Evolutionary conservation across 2,329 filamentous ascomycete species (phyloP), one percentile per base, ranked within the genome.

Genomic region (Diaporthe sp.): DNA sequence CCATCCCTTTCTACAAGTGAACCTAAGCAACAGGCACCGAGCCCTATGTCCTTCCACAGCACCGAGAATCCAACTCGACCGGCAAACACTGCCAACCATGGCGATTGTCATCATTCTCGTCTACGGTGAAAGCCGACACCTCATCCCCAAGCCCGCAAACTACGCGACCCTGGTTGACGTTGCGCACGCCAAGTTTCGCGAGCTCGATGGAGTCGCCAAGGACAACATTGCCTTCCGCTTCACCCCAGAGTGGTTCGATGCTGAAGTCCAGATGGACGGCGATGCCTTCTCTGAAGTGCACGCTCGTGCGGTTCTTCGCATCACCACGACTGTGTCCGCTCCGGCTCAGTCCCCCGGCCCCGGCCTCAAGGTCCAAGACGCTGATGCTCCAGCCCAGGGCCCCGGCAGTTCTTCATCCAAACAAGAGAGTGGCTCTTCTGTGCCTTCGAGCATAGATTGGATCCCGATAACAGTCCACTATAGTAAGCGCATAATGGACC

Each of bases 141-240:
- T 51, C 30, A 19, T 66, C 22, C 30, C 17, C 22, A 66, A 37
- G 44, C 61, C 61, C 19, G 30, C 39, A 12, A 10, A 37, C 44
- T 66, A 37, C 61, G 32, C 3, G 1, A 5, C 7, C 30, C 30
- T 66, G 44, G 8, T 66, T 15, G 22, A 12, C 3, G 4, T 37
- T 9, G 13, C 44, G n/a, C 30, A 22, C 9, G 7, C 2, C 22
- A 66, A 51, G 22, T 51, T 66, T 4, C 22, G 2, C 15, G 15
- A 47, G 15, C 44, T 42, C 7, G 0, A 32, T 8, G 1, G 3
- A 2, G 15, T n/a, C 44, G 1, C 9, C 10, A 4, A n/a, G 1
- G 30, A 37, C 30, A n/a, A 25, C 12, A 25, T 51, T 4, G 9
- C 30, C 13, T 37, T 50, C 13, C 42, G 51, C 19, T n/a, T 66